Evolutionary conservation across 1,284 basidiomycete genomes (phyloP).

Genomic region (Cerrena zonata): DNA sequence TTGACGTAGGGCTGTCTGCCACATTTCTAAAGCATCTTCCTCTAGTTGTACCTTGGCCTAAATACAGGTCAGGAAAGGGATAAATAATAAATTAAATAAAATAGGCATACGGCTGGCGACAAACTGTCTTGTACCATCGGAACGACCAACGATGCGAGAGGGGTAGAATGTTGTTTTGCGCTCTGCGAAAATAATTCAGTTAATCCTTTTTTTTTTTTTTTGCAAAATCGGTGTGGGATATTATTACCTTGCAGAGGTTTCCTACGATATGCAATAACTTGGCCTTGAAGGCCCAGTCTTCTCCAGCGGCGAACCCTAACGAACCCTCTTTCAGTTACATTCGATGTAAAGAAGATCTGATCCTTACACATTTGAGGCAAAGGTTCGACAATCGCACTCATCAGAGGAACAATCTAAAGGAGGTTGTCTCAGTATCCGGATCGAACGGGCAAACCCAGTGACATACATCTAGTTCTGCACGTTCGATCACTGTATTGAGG

Average conservation of each 20-base stretch:
- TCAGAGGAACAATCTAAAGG: constrained; percentile 63
- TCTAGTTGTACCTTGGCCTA: constrained; percentile 73
- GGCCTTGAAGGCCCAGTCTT: constrained; percentile 76
- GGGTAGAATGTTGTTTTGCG: constrained; percentile 52
- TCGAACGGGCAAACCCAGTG: neutral
- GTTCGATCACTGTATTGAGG: constrained; percentile 71
- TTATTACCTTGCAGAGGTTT: constrained; percentile 66
- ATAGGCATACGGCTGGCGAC: constrained; percentile 10
- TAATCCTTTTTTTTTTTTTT: no score
- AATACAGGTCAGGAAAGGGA: neutral
- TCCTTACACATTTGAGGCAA: constrained; percentile 75
- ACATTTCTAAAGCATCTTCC: constrained; percentile 71
- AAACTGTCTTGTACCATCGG: constrained; percentile 75
- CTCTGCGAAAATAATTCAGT: constrained; percentile 43
- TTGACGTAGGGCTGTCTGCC: constrained; percentile 72
- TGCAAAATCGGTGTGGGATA: no score
- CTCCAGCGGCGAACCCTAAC: constrained; percentile 60
- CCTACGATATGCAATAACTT: constrained; percentile 69
- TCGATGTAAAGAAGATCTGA: neutral
- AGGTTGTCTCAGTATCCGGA: neutral
- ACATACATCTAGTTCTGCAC: constrained; percentile 54
- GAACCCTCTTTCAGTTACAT: constrained; percentile 3
- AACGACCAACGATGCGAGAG: constrained; percentile 57
- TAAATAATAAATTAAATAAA: neutral
- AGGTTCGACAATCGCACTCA: constrained; percentile 59